Percentiles rank a stretch among this genome's conserved stretches.
Conservation (phyloP, 2,329 filamentous ascomycete genomes). For the Teratosphaeria pseudoeucalypti region DNA sequence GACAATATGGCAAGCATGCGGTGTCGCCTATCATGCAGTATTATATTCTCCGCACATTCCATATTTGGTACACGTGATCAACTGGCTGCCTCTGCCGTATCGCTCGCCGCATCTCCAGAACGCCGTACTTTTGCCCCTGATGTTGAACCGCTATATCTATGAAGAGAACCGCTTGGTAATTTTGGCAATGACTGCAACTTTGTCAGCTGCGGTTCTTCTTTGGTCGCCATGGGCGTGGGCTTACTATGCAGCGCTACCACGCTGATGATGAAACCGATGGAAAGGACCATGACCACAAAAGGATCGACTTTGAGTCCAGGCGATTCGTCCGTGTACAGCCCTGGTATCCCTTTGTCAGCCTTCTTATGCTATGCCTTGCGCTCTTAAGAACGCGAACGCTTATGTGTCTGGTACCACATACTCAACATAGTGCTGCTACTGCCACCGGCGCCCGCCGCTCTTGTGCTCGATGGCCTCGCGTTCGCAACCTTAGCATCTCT, state of each 20-base stretch:
- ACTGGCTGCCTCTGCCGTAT: not conserved
- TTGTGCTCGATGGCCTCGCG: slow-evolving; percentile 81
- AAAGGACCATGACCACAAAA: slow-evolving; percentile 91
- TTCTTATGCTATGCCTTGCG: not conserved
- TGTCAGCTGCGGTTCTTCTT: slow-evolving; percentile 8
- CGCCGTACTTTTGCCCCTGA: slow-evolving; percentile 2
- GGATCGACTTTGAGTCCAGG: slow-evolving; percentile 96
- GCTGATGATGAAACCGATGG: slow-evolving; percentile 96
- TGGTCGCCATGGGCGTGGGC: slow-evolving; percentile 27
- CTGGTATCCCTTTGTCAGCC: slow-evolving; percentile 33
- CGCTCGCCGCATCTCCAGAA: slow-evolving; percentile 1
- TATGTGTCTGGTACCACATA: slow-evolving; percentile 36
- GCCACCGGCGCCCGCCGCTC: slow-evolving; percentile 85
- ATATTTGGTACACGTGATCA: not conserved
- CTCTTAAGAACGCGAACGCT: not conserved
- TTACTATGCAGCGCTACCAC: slow-evolving; percentile 95
- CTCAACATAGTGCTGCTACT: slow-evolving; percentile 98
- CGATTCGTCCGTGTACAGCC: slow-evolving; percentile 96
- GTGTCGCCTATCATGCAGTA: not conserved
- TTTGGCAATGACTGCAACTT: slow-evolving; percentile 74
- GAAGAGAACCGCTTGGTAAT: slow-evolving; percentile 75
- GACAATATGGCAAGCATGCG: not conserved
- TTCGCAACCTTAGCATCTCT: slow-evolving; percentile 96
- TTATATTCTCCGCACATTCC: not conserved
- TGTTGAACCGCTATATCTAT: slow-evolving; percentile 21